Evolutionary conservation across 768 basidiomycete genomes (phyloP), one percentile per base, ranked within the genome.

Genomic region (Rhodosporidiobolus sp.): DNA sequence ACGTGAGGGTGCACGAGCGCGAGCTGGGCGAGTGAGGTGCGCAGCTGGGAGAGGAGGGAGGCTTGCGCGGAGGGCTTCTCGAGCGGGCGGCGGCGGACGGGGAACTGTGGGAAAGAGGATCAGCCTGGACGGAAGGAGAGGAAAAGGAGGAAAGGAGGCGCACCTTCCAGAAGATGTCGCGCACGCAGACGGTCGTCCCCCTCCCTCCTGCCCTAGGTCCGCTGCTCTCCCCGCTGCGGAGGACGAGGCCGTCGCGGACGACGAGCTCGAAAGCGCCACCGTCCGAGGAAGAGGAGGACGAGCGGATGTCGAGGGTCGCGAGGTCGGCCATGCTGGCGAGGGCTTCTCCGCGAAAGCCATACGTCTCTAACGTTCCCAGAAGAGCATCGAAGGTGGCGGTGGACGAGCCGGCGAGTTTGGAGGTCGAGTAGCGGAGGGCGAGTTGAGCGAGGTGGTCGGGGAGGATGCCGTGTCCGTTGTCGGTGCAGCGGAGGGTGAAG

Each of bases 151-250:
- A 32, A 28, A 32, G 9, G 0, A 45, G 17, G 11, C 74, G 17
- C 48, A 72, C 74, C 78, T 91, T 93, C 79, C 89, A 90, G 79
- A 96, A 99, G 5, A 91, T 88, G 80, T 97, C 95, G 30, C 91
- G 88, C 55, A 96, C 84, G 76, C 86, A 88, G 53, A 95, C 89
- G 19, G 86, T 88, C 11, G 94, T 96, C 6, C 95, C 95, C 4
- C 86, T 19, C 11, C 17, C 34, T n/a, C n/a, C n/a, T 16, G 43
- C 22, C n/a, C 58, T 53, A 11, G 28, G 16, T 11, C 22, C 35
- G n/a, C 60, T 62, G 17, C 64, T 52, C 17, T 26, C 26, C 0
- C 75, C 76, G 8, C 34, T 24, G 3, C 38, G 34, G n/a, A 74
- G 24, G 22, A 49, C 49, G 38, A 54, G 48, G 0, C 75, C 75